Evolutionary conservation across 2,329 filamentous ascomycete genomes (phyloP).

Genomic region (Pseudogymnoascus verrucosus): DNA sequence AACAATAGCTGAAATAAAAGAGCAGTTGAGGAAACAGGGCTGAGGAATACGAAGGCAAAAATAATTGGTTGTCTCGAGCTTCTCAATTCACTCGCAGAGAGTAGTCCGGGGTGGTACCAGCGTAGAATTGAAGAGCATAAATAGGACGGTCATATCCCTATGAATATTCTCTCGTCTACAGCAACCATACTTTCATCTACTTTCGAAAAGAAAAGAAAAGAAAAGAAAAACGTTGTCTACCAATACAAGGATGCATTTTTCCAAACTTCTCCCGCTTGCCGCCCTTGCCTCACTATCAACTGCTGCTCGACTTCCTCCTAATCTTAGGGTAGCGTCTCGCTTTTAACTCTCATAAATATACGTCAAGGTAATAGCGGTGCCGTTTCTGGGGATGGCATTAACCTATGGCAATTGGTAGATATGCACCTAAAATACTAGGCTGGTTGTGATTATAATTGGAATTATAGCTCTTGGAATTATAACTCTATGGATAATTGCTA

Average conservation of each 20-base stretch:
- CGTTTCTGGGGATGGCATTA: neutral
- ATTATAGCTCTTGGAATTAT: too few relatives aligned
- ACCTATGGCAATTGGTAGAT: neutral
- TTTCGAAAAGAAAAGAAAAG: neutral
- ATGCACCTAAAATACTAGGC: too few relatives aligned
- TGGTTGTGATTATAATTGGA: too few relatives aligned
- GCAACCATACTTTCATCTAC: neutral
- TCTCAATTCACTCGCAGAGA: neutral
- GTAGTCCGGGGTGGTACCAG: neutral
- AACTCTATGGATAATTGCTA: too few relatives aligned
- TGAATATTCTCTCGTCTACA: neutral
- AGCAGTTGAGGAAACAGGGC: neutral
- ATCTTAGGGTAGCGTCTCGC: neutral
- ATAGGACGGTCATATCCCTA: neutral
- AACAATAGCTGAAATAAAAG: neutral
- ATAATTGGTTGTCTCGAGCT: neutral
- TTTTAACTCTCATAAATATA: neutral
- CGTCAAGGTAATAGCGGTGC: neutral
- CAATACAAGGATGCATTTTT: neutral
- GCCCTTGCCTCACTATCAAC: neutral
- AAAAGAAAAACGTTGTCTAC: neutral
- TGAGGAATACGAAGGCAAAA: neutral
- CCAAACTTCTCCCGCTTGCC: neutral
- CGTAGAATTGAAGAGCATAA: neutral
- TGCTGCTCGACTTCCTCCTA: neutral